Base-by-base conservation (phyloP, 768 basidiomycete species). In the Tylopilus vinaceipallidus region DNA sequence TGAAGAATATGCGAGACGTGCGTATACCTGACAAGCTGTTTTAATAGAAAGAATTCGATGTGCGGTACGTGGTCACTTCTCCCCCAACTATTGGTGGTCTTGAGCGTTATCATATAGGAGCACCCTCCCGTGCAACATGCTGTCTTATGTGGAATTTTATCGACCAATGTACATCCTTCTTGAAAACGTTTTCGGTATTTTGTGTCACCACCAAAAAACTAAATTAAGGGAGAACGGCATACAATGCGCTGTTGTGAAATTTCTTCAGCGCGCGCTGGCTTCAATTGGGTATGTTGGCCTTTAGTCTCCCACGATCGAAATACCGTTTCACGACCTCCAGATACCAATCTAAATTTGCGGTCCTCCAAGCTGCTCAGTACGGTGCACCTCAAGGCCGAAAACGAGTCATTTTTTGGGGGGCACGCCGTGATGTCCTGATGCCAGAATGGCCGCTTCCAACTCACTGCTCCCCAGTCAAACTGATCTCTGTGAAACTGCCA, bases 131-230 rank as follows among this genome's bases (percentile, higher is more conserved):
- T 80, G 79, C 61, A 85, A 83, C 51, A 86, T 88, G 85, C 71
- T 89, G 8, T 80, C 80, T 20, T 84, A 78, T 50, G 81, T 82
- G 13, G 87, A 89, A 58, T 72, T 78, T 43, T 88, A 84, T 54
- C 65, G 75, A 37, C 84, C 86, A 0, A 64, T 67, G 20, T 87
- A 80, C 52, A 78, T 90, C 50, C 73, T 89, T 0, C 69, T 91
- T 19, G 88, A 91, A 61, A 91, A 91, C 64, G 88, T 91, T 3
- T 62, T 62, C 10, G 88, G 88, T 0, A 63, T 90, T 7, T 60
- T 88, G 1, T 65, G 64, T 24, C 76, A 80, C 63, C 73, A 68
- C 0, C 71, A 86, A 8, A 67, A 73, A 54, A 73, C 73, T n/a
- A 70, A 42, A 42, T 53, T 50, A 16, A 71, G 57, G 61, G 69